Base-by-base conservation (phyloP, 257 asterid genomes). In the Nicotiana tabacum region DNA sequence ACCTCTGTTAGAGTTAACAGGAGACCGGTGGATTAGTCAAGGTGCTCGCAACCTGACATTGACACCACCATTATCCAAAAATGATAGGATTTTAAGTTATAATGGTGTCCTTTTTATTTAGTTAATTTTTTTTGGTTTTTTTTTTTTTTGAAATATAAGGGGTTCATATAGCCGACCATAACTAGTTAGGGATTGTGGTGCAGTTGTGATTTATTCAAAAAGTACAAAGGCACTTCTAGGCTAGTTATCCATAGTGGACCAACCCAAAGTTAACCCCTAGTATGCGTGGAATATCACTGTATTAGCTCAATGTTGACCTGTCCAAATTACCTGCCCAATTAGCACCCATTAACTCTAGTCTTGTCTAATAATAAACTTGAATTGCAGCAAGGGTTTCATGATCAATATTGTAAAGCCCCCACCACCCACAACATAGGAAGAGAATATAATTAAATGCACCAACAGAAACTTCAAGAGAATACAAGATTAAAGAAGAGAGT, bases 361-460 rank as follows among this genome's bases (percentile, higher is more conserved):
- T 53, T 15, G 18, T 53, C 58, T 53, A 12, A 53, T 4, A 53
- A 53, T 53, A 1, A 53, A 53, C 58, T 53, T 53, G 58, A 53
- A 53, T 53, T 53, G 17, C 58, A 13, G 58, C 58, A 70, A 21
- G 4, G 8, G 18, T 46, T 74, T 74, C 15, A 48, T 48, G 39
- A 74, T 74, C 27, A 5, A 48, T 6, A 48, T 24, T 35, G 24
- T 48, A 12, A 70, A 70, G 1, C 0, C 2, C 60, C 79, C 79
- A 74, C 61, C 24, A 21, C 39, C 39, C 79, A 74, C 79, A 46
- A 48, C 27, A 64, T 35, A 4, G 30, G 77, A 80, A 80, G 83
- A 80, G 9, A 37, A 65, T 43, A 30, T 15, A 64, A 35, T 51
- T 18, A 29, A 33, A 62, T 80, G 83, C 61, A 13, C 77, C 30